Conservation (phyloP, 176 grass and related monocot genomes). For the Eragrostis nindensis region DNA sequence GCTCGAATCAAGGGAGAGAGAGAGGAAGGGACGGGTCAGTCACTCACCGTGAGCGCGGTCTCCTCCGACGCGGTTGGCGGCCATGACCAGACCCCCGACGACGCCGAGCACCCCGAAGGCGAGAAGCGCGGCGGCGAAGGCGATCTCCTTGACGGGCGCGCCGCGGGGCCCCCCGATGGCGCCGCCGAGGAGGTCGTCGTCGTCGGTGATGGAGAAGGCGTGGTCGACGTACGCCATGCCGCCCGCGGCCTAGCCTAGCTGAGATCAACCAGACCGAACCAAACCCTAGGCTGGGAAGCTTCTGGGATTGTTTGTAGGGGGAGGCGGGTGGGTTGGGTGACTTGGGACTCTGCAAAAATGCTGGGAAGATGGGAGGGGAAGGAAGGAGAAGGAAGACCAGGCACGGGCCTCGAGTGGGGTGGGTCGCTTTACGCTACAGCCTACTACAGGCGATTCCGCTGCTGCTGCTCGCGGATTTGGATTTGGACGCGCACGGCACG, state of each 20-base stretch:
- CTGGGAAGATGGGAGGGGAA: neutral
- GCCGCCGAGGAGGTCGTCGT: conserved; percentile 83
- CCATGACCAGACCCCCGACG: conserved; percentile 69
- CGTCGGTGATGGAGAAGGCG: conserved; percentile 94
- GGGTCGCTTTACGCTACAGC: conserved; percentile 14
- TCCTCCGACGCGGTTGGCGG: conserved; percentile 79
- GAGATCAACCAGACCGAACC: neutral
- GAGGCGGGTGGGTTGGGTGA: neutral
- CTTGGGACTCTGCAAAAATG: neutral
- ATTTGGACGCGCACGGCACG: neutral
- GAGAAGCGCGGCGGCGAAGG: conserved; percentile 90
- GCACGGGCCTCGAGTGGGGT: neutral
- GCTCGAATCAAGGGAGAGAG: neutral
- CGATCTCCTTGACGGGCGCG: conserved; percentile 97
- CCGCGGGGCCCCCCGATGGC: conserved; percentile 54
- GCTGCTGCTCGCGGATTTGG: conserved; percentile 6
- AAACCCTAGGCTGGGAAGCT: conserved; percentile 26
- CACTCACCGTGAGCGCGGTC: conserved; percentile 83
- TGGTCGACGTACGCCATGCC: conserved; percentile 99
- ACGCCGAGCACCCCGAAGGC: conserved; percentile 76
- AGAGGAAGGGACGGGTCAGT: neutral
- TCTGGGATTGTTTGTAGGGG: neutral
- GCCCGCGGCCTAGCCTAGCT: neutral
- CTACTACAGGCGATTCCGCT: neutral
- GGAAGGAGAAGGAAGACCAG: neutral